Conservation (phyloP, 2,329 filamentous ascomycete genomes). For the Xylariaceae sp. region DNA sequence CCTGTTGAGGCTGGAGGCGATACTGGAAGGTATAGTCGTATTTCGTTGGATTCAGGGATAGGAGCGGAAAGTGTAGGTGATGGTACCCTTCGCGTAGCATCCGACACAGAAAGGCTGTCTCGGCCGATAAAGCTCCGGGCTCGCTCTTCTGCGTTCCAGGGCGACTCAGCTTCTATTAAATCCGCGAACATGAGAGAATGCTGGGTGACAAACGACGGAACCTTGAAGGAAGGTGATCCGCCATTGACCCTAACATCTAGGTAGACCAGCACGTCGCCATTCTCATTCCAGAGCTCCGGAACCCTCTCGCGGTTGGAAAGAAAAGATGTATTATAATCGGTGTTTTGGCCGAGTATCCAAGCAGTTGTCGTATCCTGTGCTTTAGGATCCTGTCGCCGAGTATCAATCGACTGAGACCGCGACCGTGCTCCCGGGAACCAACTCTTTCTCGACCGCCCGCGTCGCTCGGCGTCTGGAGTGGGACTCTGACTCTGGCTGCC, state of each 20-base stretch:
- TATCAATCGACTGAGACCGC: slow-evolving; percentile 44
- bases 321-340: slow-evolving; percentile 51
- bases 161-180: slow-evolving; percentile 43
- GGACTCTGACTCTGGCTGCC: slow-evolving; percentile 45
- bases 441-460: slow-evolving; percentile 45
- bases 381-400: slow-evolving; percentile 21
- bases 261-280: slow-evolving; percentile 52
- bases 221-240: slow-evolving; percentile 54
- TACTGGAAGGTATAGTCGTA: slow-evolving; percentile 50
- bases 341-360: slow-evolving; percentile 52
- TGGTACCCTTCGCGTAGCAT: slow-evolving; percentile 39
- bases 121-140: slow-evolving; percentile 44
- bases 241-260: slow-evolving; percentile 48
- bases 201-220: slow-evolving; percentile 48
- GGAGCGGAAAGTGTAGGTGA: slow-evolving; percentile 37
- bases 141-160: slow-evolving; percentile 30
- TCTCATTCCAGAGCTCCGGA: slow-evolving; percentile 61
- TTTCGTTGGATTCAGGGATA: slow-evolving; percentile 34
- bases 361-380: slow-evolving; percentile 32
- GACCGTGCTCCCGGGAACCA: slow-evolving; percentile 50
- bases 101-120: slow-evolving; percentile 44
- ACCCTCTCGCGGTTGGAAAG: slow-evolving; percentile 54
- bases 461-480: slow-evolving; percentile 30
- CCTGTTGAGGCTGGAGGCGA: slow-evolving; percentile 34
- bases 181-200: slow-evolving; percentile 51